Evolutionary conservation across 345 rosid genomes (phyloP).

Genomic region (Erysimum cheiranthoides): DNA sequence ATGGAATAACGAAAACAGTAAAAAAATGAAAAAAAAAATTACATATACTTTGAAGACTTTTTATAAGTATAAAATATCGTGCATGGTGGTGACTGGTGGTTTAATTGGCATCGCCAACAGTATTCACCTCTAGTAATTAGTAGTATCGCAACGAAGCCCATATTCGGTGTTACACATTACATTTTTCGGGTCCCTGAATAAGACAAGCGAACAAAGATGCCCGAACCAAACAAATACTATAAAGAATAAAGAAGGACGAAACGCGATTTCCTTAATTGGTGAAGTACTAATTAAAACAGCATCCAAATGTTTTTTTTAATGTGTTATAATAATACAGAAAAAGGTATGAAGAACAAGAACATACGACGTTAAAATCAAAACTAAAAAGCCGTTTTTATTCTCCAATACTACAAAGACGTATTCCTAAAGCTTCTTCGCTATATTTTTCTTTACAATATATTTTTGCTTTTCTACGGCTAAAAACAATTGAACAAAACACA

Average conservation of each 20-base stretch:
- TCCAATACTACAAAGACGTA: constrained; percentile 28
- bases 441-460: constrained; percentile 12
- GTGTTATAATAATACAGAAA: constrained; percentile 13
- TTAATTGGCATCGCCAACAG: constrained; percentile 24
- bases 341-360: constrained; percentile 23
- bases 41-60: no score
- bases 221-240: constrained; percentile 2
- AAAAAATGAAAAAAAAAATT: background rate
- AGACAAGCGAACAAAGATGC: constrained; percentile 36
- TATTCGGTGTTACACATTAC: constrained; percentile 11
- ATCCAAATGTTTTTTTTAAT: constrained; percentile 16
- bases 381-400: constrained; percentile 29
- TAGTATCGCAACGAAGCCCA: background rate
- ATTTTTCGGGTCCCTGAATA: background rate
- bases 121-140: background rate
- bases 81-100: constrained; percentile 18
- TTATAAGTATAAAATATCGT: background rate
- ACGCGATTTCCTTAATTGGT: constrained; percentile 40
- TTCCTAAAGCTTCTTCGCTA: constrained; percentile 31
- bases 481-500: background rate
- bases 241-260: constrained; percentile 14
- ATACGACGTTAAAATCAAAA: constrained; percentile 35
- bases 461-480: background rate
- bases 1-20: background rate
- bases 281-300: constrained; percentile 34